These are phyloP conservation scores for Septoria petroselini DNA, from an alignment of 2,329 filamentous ascomycete genomes.

Conservation along the genomic window DNA sequence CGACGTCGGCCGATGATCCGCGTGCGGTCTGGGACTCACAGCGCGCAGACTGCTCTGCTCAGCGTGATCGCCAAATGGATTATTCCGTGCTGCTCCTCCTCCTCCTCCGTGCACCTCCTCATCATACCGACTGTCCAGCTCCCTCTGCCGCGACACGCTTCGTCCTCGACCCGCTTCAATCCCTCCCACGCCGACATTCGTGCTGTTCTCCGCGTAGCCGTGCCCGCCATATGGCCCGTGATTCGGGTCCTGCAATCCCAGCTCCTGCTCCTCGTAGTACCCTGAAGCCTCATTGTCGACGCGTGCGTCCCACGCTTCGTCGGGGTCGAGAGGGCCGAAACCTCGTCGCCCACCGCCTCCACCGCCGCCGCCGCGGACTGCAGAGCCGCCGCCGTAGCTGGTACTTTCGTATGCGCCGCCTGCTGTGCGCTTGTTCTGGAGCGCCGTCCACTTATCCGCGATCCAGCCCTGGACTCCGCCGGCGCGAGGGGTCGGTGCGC, in stretches of 20 bases:
- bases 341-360: conserved; percentile 43
- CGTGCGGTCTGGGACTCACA: conserved; percentile 69
- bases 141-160: conserved; percentile 50
- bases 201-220: conserved; percentile 38
- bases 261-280: conserved; percentile 76
- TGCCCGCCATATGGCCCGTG: conserved; percentile 43
- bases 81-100: too few species aligned
- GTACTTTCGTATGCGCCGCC: conserved; percentile 49
- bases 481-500: conserved; percentile 54
- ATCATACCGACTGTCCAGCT: conserved; percentile 47
- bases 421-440: conserved; percentile 65
- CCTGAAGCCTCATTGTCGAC: conserved; percentile 69
- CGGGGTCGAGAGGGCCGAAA: conserved; percentile 70
- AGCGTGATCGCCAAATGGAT: conserved; percentile 71
- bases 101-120: conserved; percentile 42
- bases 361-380: conserved; percentile 15
- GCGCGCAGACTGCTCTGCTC: conserved; percentile 65
- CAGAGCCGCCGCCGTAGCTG: conserved; percentile 35
- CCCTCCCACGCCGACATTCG: conserved; percentile 33
- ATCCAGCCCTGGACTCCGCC: conserved; percentile 71
- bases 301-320: conserved; percentile 80
- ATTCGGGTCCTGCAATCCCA: conserved; percentile 54
- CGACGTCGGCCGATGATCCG: conserved; percentile 48
- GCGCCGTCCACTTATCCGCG: conserved; percentile 60
- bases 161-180: conserved; percentile 44